These are phyloP conservation scores for Metschnikowia proteae DNA, from an alignment of 805 yeast genomes.

Conservation along the genomic window DNA sequence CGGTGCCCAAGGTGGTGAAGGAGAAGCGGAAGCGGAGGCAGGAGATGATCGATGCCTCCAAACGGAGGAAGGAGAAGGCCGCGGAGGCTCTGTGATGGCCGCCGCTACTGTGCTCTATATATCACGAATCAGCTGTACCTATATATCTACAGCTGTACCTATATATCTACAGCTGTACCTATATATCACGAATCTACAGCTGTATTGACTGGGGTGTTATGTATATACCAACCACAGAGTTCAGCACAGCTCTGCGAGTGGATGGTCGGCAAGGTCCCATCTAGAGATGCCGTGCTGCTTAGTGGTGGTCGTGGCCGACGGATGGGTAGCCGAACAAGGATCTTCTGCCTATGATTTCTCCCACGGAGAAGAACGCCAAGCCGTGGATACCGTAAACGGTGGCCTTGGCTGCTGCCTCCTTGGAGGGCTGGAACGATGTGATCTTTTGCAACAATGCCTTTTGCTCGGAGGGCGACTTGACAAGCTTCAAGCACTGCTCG, in stretches of 20 bases:
- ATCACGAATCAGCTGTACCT: too few relatives aligned
- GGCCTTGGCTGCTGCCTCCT: constrained; percentile 58
- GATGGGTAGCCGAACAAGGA: constrained; percentile 83
- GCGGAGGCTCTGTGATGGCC: not conserved
- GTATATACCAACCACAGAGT: not conserved
- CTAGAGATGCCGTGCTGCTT: constrained; percentile 13
- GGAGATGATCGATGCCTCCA: constrained; percentile 76
- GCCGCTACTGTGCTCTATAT: not conserved
- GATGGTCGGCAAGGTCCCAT: constrained; percentile 1
- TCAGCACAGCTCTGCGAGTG: too few relatives aligned
- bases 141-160: not conserved
- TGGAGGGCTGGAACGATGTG: constrained; percentile 45
- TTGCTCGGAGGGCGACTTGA: constrained; percentile 51
- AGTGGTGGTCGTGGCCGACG: constrained; percentile 41
- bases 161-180: too few relatives aligned
- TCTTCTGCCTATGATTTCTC: constrained; percentile 97
- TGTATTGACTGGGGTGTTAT: constrained; percentile 1
- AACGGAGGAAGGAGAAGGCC: constrained; percentile 46
- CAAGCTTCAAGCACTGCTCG: constrained; percentile 38
- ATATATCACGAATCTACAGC: not conserved
- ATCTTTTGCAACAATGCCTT: constrained; percentile 48
- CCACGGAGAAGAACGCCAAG: constrained; percentile 86
- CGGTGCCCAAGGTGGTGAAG: constrained; percentile 70
- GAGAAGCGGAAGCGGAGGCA: constrained; percentile 57
- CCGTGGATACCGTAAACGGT: constrained; percentile 79